Base-by-base conservation (phyloP, 2,329 filamentous ascomycete species). In the Venturia aucupariae region DNA sequence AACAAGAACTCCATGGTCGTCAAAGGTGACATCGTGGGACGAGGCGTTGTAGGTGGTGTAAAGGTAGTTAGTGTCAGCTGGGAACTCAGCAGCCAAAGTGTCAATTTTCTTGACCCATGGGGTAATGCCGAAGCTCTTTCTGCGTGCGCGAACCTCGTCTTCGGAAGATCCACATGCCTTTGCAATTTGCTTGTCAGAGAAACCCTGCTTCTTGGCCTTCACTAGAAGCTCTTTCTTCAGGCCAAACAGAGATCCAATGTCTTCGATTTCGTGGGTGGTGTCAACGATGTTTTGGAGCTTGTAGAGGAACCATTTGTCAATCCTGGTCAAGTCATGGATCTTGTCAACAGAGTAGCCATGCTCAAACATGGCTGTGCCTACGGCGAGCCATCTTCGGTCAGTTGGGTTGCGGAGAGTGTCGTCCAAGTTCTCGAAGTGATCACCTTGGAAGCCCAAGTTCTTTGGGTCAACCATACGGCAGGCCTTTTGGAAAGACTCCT, bases 21-120 rank as follows among this genome's bases (percentile, higher is more conserved):
- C 89, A 69, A 99, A 97, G 17, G 85, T 88, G 60, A 97, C 90
- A 76, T 97, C 94, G 78, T 97, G 93, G 19, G 90, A 88, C 19
- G 90, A 90, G 65, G 92, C 94, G 74, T 99, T 97, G 82, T 99
- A 99, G 38, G 94, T 97, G 3, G 93, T 97, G 80, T 97, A 96
- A 32, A 95, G 84, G 78, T 96, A 97, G 82, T 97, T 96, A 66
- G 92, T 96, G 69, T 94, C 84, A 51, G 92, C 92, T 39, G 92
- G 92, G 81, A 97, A 97, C 77, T 99, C 94, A 51, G 94, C 94
- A 70, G 94, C 94, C 66, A 99, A 84, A 24, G 94, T 99, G 73
- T 99, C 94, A 71, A 99, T 97, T 82, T 88, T 95, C 87, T 97
- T 99, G 65, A 99, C 94, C 84, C 90, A 99, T 7, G 94, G 94